Base-by-base conservation (phyloP, 2,329 filamentous ascomycete genomes). In the Trichophyton benhamiae region DNA sequence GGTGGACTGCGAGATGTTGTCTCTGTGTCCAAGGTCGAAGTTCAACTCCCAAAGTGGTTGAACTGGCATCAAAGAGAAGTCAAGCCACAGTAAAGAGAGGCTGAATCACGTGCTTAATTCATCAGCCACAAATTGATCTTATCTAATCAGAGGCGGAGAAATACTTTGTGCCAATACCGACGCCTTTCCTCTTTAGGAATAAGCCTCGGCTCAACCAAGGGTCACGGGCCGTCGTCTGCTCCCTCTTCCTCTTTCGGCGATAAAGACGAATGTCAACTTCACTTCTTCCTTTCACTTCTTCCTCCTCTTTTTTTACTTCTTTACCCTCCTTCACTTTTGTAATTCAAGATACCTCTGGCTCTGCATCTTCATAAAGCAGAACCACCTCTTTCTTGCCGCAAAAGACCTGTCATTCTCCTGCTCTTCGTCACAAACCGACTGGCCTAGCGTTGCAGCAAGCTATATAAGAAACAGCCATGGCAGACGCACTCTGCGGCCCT, bases 401-500 rank as follows among this genome's bases (percentile, higher is more conserved):
- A 9, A 44, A 17, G 41, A 41, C 11, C 15, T 44, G 41, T 17
- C 41, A 15, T 17, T n/a, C 13, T 17, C n/a, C 15, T 44, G 5
- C 41, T 44, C 13, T 44, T 17, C 41, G 15, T 6, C 13, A 44
- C n/a, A n/a, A 8, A 3, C 8, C 33, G 33, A 3, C 33, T 11
- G 33, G 11, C 11, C 33, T 11, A 11, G 8, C 0, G 33, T 36
- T 36, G 11, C 33, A 36, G 33, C 33, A 36, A 36, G 6, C 41
- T 3, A 44, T 44, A 44, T 44, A 44, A 44, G 57, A 61, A 48
- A n/a, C 59, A 69, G 76, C 66, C 67, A 88, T 88, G 85, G 78
- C 82, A 59, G 85, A 88, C 68, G 79, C 82, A 67, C 77, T 88
- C 61, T 91, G 88, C 71, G 87, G 88, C 63, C 87, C 87, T 17